Evolutionary conservation across 1,284 basidiomycete species (phyloP).

Genomic region (Ustilago hordei): DNA sequence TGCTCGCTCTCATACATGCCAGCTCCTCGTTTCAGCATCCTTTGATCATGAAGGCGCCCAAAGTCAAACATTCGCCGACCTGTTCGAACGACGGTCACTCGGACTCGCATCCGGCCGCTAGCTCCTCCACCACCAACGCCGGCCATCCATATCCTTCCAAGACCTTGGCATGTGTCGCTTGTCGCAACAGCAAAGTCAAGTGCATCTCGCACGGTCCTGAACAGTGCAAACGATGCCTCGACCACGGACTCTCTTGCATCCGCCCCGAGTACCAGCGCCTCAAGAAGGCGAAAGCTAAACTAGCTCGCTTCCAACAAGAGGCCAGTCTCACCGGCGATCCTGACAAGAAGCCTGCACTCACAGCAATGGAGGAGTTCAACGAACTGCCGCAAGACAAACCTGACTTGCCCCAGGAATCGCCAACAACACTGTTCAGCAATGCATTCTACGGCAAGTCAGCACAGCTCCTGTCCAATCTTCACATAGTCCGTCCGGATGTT

Average conservation of each 20-base stretch:
- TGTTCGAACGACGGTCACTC: conserved; percentile 17
- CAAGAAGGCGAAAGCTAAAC: conserved; percentile 43
- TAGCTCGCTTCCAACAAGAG: conserved; percentile 31
- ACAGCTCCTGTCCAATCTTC: conserved; percentile 34
- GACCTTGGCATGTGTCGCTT: conserved; percentile 46
- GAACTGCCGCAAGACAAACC: conserved; percentile 3
- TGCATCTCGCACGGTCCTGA: conserved; percentile 42
- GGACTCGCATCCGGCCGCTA: neutral
- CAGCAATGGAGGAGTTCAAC: conserved; percentile 5
- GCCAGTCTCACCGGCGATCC: conserved; percentile 14
- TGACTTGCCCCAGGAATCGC: conserved; percentile 23
- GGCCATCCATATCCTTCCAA: conserved; percentile 34
- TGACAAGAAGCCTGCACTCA: conserved; percentile 1
- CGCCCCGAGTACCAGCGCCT: conserved; percentile 46
- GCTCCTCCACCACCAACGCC: conserved; percentile 1
- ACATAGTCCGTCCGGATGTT: conserved; percentile 36
- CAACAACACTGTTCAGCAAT: conserved; percentile 40
- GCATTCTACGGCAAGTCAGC: conserved; percentile 36
- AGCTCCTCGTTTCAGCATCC: neutral
- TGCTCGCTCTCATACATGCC: neutral
- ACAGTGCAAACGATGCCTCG: conserved; percentile 43
- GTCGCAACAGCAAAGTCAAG: conserved; percentile 48
- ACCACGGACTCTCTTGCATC: conserved; percentile 40
- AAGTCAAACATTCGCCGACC: conserved; percentile 28
- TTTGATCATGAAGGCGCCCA: conserved; percentile 32